phyloP scores from a whole-genome alignment of 2,329 filamentous ascomycete species.

The Clonostachys sp. region DNA sequence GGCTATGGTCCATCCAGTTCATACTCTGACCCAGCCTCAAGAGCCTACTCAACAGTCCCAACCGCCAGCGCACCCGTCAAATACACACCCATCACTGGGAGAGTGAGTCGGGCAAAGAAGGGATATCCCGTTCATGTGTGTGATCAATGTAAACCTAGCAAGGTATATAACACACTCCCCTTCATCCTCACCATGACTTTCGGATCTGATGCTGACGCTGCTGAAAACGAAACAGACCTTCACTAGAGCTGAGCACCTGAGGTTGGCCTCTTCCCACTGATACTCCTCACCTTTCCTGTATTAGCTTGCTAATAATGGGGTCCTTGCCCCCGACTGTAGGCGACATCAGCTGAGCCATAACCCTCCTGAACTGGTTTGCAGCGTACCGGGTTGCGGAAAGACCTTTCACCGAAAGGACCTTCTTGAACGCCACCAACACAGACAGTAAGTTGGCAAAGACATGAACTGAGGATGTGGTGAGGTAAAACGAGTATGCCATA shows the following conservation, averaged over 20 bases:
- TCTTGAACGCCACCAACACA: conserved; percentile 49
- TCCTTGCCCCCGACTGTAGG: conserved; percentile 21
- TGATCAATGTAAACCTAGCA: conserved; percentile 44
- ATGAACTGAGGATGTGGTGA: too few species aligned
- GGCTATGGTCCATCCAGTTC: too few species aligned
- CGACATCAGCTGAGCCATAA: conserved; percentile 58
- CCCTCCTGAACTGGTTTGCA: conserved; percentile 46
- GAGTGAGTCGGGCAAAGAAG: conserved; percentile 55
- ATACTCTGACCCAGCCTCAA: too few species aligned
- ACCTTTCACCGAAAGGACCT: conserved; percentile 56
- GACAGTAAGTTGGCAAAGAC: conserved; percentile 30
- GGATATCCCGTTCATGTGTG: conserved; percentile 54
- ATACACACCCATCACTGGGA: conserved; percentile 47
- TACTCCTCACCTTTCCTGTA: too few species aligned
- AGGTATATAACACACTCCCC: conserved; percentile 30
- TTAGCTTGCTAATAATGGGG: background rate
- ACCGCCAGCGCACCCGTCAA: too few species aligned
- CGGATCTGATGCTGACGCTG: background rate
- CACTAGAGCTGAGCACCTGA: conserved; percentile 57
- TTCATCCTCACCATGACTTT: background rate
- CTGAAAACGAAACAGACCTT: conserved; percentile 42
- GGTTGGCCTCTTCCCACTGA: conserved; percentile 28
- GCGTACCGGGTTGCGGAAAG: conserved; percentile 47
- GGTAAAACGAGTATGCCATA: too few species aligned
- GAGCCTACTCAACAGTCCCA: too few species aligned